Evolutionary conservation across 1,139 yeast species (phyloP), one percentile per base, ranked within the genome.

Genomic region (Blastobotrys indianensis): DNA sequence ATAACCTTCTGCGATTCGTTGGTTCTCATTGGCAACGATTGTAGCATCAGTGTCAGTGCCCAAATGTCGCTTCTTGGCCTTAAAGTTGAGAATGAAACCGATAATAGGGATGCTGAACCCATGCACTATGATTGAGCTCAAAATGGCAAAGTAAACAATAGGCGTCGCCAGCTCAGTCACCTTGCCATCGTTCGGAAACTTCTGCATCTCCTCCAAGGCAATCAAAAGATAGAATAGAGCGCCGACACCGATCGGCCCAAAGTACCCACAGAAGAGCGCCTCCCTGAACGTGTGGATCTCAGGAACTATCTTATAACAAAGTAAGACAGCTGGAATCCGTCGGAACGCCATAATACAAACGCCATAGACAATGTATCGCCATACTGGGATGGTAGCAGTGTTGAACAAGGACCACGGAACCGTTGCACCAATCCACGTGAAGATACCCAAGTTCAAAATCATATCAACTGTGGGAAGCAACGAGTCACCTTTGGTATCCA

Each of bases 161-260:
- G 66, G 65, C 25, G 50, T 40, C 25, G 55, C 44, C 13, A 53
- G 47, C 8, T 50, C 38, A 7, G 45, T 45, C 17, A 62, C 50
- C 47, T 51, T 51, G 5, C 34, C 39, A 7, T 45, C 38, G 20
- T 50, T 47, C 2, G 48, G 49, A 17, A 28, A 34, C 32, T 46
- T 49, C 13, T 48, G 51, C 12, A 63, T 50, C 36, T 58, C 53
- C 29, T 51, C 50, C n/a, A 56, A 42, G 13, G 56, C 46, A 5
- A 61, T 54, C 28, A 53, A 54, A 9, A 60, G 54, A 45, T 63
- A 63, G 44, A 63, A 63, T 37, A 62, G 47, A 2, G 66, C 74
- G 10, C 75, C 75, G n/a, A 69, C 73, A 4, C 75, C 75, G 46
- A 72, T 66, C 1, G 75, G 75, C 1, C 75, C 75, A 53, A 72